Evolutionary conservation across 495 filamentous ascomycete genomes (phyloP).

Genomic region (Annulohypoxylon stygium): DNA sequence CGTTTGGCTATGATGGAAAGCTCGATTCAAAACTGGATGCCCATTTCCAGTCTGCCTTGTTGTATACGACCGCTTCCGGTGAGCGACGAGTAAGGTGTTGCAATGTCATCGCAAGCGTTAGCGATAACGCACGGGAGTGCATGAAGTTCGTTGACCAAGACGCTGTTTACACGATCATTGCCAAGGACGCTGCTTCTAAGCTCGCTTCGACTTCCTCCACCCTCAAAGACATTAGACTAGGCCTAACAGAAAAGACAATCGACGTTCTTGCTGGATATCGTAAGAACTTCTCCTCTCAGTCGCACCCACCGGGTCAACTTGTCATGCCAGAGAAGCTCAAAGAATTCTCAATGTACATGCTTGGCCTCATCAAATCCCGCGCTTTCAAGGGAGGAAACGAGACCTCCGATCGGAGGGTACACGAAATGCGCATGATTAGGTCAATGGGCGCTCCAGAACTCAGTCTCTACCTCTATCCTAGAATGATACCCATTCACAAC

Average conservation of each 20-base stretch:
- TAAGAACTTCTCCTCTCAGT: constrained; percentile 82
- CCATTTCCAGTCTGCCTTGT: constrained; percentile 94
- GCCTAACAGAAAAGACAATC: constrained; percentile 90
- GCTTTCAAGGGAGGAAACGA: constrained; percentile 96
- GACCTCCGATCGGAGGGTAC: constrained; percentile 88
- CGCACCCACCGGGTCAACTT: constrained; percentile 91
- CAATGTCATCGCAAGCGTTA: constrained; percentile 93
- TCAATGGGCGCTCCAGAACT: constrained; percentile 87
- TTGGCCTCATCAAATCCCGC: constrained; percentile 90
- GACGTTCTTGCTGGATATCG: constrained; percentile 95
- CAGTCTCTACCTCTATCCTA: constrained; percentile 93
- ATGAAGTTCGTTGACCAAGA: constrained; percentile 97
- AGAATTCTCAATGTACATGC: constrained; percentile 96
- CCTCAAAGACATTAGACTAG: constrained; percentile 88
- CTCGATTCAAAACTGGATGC: constrained; percentile 95
- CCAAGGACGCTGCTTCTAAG: constrained; percentile 90
- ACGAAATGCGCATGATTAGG: constrained; percentile 91
- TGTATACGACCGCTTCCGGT: constrained; percentile 93
- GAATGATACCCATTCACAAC: constrained; percentile 92
- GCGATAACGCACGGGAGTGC: constrained; percentile 82
- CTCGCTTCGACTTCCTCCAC: constrained; percentile 75
- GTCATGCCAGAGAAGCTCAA: constrained; percentile 96
- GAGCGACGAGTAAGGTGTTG: constrained; percentile 92
- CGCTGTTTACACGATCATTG: constrained; percentile 85
- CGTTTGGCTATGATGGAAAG: constrained; percentile 97